A percentile compares a stretch with the other conserved stretches of the same genome.
Evolutionary conservation across 805 yeast genomes (phyloP).

Genomic region (Priceomyces haplophilus): DNA sequence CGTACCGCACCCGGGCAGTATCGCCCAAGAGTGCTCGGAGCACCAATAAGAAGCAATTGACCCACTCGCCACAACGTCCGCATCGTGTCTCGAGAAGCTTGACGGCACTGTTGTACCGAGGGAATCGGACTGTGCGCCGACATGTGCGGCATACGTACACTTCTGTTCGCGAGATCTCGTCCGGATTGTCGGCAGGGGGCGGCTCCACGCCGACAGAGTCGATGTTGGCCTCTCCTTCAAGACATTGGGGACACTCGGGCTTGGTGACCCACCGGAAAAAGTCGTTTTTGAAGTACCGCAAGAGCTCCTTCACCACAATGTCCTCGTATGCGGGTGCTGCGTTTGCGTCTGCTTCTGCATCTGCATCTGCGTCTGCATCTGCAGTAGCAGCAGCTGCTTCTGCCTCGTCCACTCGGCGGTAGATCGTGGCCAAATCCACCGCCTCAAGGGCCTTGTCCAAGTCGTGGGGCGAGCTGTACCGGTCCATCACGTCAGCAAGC

Average conservation of each 20-base stretch:
- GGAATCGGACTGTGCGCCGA: slow-evolving; percentile 50
- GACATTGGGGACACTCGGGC: slow-evolving; percentile 60
- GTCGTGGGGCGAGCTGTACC: slow-evolving; percentile 13
- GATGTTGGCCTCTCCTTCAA: slow-evolving; percentile 37
- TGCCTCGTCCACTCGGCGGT: slow-evolving; percentile 18
- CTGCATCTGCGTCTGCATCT: slow-evolving; percentile 4
- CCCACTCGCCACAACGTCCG: slow-evolving; percentile 98
- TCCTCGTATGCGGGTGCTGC: slow-evolving; percentile 30
- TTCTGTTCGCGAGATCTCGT: slow-evolving; percentile 58
- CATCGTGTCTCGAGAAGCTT: slow-evolving; percentile 56
- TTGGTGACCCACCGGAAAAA: slow-evolving; percentile 83
- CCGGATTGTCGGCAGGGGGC: slow-evolving; percentile 36
- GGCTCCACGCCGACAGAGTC: slow-evolving; percentile 31
- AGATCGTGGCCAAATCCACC: slow-evolving; percentile 58
- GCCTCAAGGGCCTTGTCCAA: slow-evolving; percentile 57
- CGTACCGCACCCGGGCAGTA: slow-evolving; percentile 47
- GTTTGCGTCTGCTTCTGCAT: slow-evolving; percentile 47
- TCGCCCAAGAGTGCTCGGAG: slow-evolving; percentile 58
- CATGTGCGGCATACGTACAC: slow-evolving; percentile 61
- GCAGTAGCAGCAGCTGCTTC: slow-evolving; percentile 48
- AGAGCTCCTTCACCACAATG: slow-evolving; percentile 29
- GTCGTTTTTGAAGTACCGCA: slow-evolving; percentile 58
- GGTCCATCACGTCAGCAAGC: slow-evolving; percentile 5
- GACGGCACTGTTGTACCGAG: slow-evolving; percentile 70
- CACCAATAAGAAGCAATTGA: slow-evolving; percentile 72